Evolutionary conservation across 2,329 filamentous ascomycete genomes (phyloP), one percentile per base, ranked within the genome.

Genomic region (Stromatinia cepivora): DNA sequence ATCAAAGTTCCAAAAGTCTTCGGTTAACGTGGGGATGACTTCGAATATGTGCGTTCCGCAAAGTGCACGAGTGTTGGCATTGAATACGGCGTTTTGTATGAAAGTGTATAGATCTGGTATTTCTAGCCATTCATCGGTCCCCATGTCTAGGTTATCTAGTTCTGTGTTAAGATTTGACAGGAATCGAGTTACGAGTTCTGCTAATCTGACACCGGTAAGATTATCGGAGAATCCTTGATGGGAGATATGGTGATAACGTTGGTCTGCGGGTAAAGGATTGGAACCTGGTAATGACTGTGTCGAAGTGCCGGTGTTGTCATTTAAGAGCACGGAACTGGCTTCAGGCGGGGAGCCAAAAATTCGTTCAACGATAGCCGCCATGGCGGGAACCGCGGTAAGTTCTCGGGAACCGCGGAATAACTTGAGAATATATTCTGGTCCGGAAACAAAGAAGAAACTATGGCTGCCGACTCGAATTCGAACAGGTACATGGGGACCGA

Each of bases 1-100:
- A 70, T 77, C 75, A 45, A 74, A 79, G n/a, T 71, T 71, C 78
- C 78, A 79, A 66, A 78, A 79, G 46, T 77, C 72, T 20, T 69
- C 57, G 8, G 66, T 50, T 5, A 79, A 69, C n/a, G 72, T 56
- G 0, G 78, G 77, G 45, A 71, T 73, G 8, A 78, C 34, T 31
- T 71, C 56, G 34, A 78, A 71, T 4, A 79, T 53, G 28, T 73
- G 71, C 11, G 76, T 72, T 17, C 77, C 78, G 62, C 72, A 75
- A n/a, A 79, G 25, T 10, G 76, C 70, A 22, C 56, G 67, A 13
- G 71, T 75, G 3, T 75, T 71, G 3, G 77, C 76, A 31, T 69
- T 73, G 67, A 78, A 77, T 46, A 77, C 71, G 11, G 68, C 54
- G 1, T 69, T 46, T 42, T 75, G 70, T 45, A 78, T 63, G n/a